Conservation (phyloP, 129 eudicot species). For the Lactuca saligna region DNA sequence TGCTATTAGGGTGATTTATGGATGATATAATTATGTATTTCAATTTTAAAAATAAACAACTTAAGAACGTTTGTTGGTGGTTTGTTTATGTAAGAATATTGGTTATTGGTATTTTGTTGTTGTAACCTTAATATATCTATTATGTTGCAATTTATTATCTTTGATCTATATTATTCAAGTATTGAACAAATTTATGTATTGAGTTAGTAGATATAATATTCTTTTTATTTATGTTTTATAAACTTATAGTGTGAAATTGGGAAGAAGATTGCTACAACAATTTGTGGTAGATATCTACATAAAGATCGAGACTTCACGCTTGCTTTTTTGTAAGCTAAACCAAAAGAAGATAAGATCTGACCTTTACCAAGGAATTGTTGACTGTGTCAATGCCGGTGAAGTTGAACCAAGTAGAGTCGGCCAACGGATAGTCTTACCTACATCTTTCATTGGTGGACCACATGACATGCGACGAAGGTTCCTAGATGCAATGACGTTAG, state of each 20-base stretch:
- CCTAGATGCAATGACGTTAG: not conserved
- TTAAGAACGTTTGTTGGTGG: too few species aligned
- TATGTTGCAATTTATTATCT: too few species aligned
- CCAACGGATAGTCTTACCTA: not conserved
- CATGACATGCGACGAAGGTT: not conserved
- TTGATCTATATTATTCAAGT: too few species aligned
- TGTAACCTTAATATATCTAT: too few species aligned
- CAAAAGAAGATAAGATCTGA: conserved; percentile 15
- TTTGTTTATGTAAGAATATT: too few species aligned
- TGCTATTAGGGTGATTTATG: too few species aligned
- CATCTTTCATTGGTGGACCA: not conserved
- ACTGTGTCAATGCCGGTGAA: not conserved
- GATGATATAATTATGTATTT: too few species aligned
- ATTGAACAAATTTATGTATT: too few species aligned
- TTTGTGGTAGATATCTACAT: conserved; percentile 25
- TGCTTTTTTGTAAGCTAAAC: not conserved
- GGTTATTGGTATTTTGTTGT: too few species aligned
- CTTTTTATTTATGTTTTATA: too few species aligned
- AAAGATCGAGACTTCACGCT: conserved; percentile 24
- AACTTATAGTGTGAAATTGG: not conserved
- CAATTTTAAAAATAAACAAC: too few species aligned
- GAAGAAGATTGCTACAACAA: conserved; percentile 22
- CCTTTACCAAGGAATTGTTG: conserved; percentile 19
- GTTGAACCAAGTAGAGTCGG: conserved; percentile 2
- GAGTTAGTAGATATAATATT: too few species aligned